These are phyloP conservation scores for Trichoderma atrobrunneum DNA, from an alignment of 2,329 filamentous ascomycete genomes.

Conservation along the genomic window DNA sequence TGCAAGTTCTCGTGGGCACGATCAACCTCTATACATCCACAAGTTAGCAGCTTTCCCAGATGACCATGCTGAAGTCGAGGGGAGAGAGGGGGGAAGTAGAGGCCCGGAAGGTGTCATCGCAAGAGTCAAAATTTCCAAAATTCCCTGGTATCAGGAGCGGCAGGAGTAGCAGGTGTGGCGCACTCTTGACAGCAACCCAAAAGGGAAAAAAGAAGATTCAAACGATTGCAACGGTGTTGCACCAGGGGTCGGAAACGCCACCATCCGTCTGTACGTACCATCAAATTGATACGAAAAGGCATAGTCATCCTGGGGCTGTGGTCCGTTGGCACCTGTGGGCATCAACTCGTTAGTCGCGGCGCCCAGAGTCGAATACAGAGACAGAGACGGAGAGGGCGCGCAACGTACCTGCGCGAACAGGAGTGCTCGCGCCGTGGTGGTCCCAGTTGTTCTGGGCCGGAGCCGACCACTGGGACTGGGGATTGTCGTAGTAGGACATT, in stretches of 20 bases:
- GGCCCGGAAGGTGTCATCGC: neutral
- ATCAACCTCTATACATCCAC: constrained; percentile 71
- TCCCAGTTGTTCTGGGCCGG: constrained; percentile 44
- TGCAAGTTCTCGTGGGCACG: constrained; percentile 91
- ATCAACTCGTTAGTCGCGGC: constrained; percentile 16
- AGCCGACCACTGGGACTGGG: constrained; percentile 40
- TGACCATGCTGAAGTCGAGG: neutral
- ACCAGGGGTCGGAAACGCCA: neutral
- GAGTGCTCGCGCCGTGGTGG: constrained; percentile 42
- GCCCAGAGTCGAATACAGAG: neutral
- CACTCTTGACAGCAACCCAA: too few species aligned
- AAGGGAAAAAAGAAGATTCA: neutral
- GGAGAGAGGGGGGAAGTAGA: neutral
- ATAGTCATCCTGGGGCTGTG: constrained; percentile 70
- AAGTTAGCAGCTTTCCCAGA: constrained; percentile 3
- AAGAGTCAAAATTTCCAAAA: neutral
- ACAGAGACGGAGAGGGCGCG: neutral
- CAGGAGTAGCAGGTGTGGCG: neutral
- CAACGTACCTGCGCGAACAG: constrained; percentile 40
- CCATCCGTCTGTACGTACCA: constrained; percentile 57
- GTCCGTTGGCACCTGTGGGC: constrained; percentile 67
- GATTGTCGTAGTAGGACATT: constrained; percentile 49
- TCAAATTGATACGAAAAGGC: constrained; percentile 88
- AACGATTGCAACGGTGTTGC: neutral
- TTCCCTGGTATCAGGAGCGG: neutral